These are phyloP conservation scores for Sugiyamaella novakii DNA, from an alignment of 1,139 yeast species.

Conservation along the genomic window DNA sequence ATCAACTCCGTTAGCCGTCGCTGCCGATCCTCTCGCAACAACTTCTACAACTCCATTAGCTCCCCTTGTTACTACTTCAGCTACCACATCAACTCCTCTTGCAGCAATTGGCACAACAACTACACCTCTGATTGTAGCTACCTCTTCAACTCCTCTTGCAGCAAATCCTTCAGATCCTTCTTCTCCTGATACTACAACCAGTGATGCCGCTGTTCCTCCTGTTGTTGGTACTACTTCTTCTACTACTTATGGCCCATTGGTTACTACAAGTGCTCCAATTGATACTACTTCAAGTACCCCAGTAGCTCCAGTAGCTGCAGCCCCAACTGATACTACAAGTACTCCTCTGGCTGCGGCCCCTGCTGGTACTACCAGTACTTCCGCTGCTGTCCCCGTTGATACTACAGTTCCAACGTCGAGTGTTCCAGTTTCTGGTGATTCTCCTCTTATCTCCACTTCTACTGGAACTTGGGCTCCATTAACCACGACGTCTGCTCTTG, in stretches of 20 bases:
- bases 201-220: neutral
- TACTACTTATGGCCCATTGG: conserved; percentile 7
- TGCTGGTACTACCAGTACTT: conserved; percentile 9
- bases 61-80: conserved; percentile 4
- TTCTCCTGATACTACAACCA: neutral
- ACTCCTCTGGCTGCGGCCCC: conserved; percentile 7
- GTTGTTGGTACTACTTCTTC: conserved; percentile 8
- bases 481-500: conserved; percentile 1
- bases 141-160: neutral
- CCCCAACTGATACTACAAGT: conserved; percentile 3
- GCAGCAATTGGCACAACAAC: neutral
- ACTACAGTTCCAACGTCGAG: too few species aligned
- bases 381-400: conserved; percentile 2
- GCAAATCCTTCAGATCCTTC: neutral
- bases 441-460: conserved; percentile 12
- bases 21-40: neutral
- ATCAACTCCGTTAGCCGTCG: conserved; percentile 1
- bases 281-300: conserved; percentile 4
- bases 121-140: too few species aligned
- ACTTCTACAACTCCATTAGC: conserved; percentile 10
- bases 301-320: conserved; percentile 9
- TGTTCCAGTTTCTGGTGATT: neutral
- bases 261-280: conserved; percentile 10
- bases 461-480: conserved; percentile 11
- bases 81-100: neutral